Conservation (phyloP, 2,329 filamentous ascomycete genomes). For the Macroventuria anomochaeta region DNA sequence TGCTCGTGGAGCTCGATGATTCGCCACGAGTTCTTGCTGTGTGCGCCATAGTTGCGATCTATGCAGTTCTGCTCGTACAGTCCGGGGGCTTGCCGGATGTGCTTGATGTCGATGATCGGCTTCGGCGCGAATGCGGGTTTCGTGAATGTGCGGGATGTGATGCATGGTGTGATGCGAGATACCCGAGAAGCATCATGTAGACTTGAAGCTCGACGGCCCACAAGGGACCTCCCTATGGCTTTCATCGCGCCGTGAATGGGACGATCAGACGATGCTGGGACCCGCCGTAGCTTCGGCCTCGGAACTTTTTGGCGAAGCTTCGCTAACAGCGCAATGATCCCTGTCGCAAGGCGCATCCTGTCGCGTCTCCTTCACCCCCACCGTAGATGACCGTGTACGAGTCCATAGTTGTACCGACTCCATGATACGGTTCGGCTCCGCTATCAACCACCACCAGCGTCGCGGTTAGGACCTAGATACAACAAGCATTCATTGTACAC, state of each 20-base stretch:
- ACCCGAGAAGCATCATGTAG: neutral
- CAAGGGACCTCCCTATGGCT: conserved; percentile 24
- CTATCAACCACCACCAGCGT: too few species aligned
- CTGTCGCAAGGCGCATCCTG: conserved; percentile 16
- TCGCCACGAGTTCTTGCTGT: conserved; percentile 59
- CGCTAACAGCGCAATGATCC: conserved; percentile 12
- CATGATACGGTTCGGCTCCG: too few species aligned
- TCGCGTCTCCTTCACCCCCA: conserved; percentile 15
- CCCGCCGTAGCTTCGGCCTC: conserved; percentile 6
- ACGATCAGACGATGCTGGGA: conserved; percentile 15
- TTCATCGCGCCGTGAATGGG: conserved; percentile 29
- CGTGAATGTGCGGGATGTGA: conserved; percentile 52
- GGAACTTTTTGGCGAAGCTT: conserved; percentile 22
- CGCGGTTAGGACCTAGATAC: too few species aligned
- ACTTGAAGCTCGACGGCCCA: conserved; percentile 20
- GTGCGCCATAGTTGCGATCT: conserved; percentile 78
- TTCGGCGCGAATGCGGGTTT: conserved; percentile 78
- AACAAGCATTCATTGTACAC: too few species aligned
- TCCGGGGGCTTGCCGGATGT: conserved; percentile 84
- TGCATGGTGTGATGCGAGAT: conserved; percentile 24
- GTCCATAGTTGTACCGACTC: too few species aligned
- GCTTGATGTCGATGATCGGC: conserved; percentile 80
- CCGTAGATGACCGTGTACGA: neutral
- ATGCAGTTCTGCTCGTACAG: conserved; percentile 83
- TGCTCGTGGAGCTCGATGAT: conserved; percentile 60